phyloP scores from a whole-genome alignment of 1,139 yeast genomes.

The Nadsonia starkeyi-henricii region DNA sequence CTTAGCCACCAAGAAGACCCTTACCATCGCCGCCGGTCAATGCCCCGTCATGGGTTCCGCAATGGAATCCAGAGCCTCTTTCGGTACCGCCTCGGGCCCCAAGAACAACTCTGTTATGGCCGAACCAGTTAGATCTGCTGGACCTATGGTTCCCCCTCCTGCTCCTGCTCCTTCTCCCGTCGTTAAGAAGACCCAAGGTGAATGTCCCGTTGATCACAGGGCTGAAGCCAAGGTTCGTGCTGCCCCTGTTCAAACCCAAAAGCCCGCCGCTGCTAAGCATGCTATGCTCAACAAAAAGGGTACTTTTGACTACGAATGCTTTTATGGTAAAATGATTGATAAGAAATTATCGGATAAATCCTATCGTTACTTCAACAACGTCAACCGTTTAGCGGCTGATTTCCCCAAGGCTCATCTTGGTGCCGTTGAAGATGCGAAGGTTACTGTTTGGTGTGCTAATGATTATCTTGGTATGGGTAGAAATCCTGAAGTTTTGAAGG shows the following conservation, averaged over 20 bases:
- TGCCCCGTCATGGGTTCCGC: conserved; percentile 91
- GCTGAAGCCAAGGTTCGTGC: conserved; percentile 2
- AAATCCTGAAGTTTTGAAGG: conserved; percentile 53
- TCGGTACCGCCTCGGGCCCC: conserved; percentile 23
- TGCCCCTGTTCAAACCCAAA: background rate
- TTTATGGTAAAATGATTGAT: conserved; percentile 46
- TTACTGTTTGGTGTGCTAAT: conserved; percentile 97
- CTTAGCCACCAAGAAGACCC: conserved; percentile 17
- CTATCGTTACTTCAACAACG: conserved; percentile 90
- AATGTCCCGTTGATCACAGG: background rate
- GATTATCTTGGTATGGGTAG: conserved; percentile 94
- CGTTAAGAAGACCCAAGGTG: conserved; percentile 6
- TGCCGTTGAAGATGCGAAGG: conserved; percentile 54
- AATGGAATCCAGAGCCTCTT: conserved; percentile 24
- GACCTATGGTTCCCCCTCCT: background rate
- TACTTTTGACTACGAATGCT: conserved; percentile 53
- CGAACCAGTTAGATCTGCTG: conserved; percentile 9
- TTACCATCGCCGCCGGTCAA: conserved; percentile 49
- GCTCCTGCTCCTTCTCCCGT: conserved; percentile 7
- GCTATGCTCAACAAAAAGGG: conserved; percentile 1
- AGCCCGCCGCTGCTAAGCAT: conserved; percentile 3
- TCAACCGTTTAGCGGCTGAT: conserved; percentile 86
- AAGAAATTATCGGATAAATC: conserved; percentile 79
- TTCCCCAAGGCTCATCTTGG: conserved; percentile 87
- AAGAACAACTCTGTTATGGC: conserved; percentile 20